Evolutionary conservation across 257 asterid species (phyloP).

Genomic region (Nicotiana paniculata): DNA sequence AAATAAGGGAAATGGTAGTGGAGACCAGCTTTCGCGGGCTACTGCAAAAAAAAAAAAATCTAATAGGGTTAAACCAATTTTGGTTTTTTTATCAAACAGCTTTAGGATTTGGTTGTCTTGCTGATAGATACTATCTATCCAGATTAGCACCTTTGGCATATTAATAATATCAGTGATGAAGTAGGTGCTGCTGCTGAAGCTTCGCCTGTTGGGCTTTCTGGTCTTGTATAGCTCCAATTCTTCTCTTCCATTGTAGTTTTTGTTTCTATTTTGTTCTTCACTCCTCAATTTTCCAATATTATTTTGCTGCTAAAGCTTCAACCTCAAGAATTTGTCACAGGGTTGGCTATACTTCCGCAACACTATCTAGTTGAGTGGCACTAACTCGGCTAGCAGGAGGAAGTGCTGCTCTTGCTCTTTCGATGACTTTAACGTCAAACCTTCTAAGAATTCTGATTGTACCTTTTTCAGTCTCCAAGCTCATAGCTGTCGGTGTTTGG

Average conservation of each 20-base stretch:
- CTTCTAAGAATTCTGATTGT: conserved; percentile 78
- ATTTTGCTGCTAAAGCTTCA: conserved; percentile 77
- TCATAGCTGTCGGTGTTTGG: conserved; percentile 79
- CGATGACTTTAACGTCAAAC: conserved; percentile 80
- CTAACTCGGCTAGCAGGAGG: conserved; percentile 94
- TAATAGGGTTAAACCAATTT: conserved; percentile 39
- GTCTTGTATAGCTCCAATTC: conserved; percentile 33
- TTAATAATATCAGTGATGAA: conserved; percentile 77
- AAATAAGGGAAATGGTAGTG: conserved; percentile 40
- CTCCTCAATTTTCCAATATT: conserved; percentile 72
- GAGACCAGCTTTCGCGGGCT: conserved; percentile 18
- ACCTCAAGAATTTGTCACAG: conserved; percentile 94
- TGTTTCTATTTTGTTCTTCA: conserved; percentile 57
- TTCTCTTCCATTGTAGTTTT: no score
- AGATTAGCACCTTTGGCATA: conserved; percentile 82
- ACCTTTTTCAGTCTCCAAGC: conserved; percentile 74
- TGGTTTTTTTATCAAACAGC: conserved; percentile 48
- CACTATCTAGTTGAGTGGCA: conserved; percentile 94
- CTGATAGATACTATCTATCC: conserved; percentile 60
- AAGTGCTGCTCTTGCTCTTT: conserved; percentile 94
- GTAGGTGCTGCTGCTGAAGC: conserved; percentile 89
- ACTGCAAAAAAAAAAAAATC: conserved; percentile 7
- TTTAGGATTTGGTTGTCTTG: conserved; percentile 61
- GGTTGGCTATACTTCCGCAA: conserved; percentile 90
- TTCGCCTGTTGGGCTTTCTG: conserved; percentile 94